phyloP scores from a whole-genome alignment of 345 rosid genomes.

The Citrus inodora region DNA sequence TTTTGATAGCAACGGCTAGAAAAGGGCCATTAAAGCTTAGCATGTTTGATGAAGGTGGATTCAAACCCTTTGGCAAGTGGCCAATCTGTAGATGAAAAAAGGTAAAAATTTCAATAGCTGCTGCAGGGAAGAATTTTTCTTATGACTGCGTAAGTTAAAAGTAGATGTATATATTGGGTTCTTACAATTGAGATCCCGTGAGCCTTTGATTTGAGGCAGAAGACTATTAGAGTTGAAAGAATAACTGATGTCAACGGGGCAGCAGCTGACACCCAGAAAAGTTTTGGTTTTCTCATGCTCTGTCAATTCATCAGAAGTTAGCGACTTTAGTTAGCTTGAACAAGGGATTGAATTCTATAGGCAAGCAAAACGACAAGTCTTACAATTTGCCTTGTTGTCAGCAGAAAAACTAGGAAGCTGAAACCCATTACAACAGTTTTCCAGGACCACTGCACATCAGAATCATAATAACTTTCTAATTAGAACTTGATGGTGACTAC shows the following conservation, averaged over 20 bases:
- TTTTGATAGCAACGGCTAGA: constrained; percentile 73
- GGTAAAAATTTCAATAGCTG: neutral
- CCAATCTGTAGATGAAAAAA: constrained; percentile 61
- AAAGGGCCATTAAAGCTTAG: constrained; percentile 50
- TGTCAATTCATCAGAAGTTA: constrained; percentile 24
- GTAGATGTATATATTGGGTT: constrained; percentile 2
- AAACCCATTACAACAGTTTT: constrained; percentile 71
- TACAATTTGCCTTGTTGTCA: constrained; percentile 78
- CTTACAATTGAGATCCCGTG: constrained; percentile 74
- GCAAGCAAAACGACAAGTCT: constrained; percentile 22
- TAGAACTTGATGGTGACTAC: neutral
- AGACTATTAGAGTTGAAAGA: constrained; percentile 53
- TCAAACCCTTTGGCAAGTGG: constrained; percentile 81
- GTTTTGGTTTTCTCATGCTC: constrained; percentile 85
- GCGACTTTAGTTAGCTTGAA: neutral
- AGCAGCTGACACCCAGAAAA: constrained; percentile 95
- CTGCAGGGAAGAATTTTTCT: neutral
- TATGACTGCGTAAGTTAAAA: neutral
- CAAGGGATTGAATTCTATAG: neutral
- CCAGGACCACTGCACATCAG: constrained; percentile 88
- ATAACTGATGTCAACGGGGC: constrained; percentile 85
- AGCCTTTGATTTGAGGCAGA: constrained; percentile 55
- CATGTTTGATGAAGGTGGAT: constrained; percentile 91
- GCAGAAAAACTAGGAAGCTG: constrained; percentile 62
- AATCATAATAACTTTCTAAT: neutral